Evolutionary conservation across 371 early-diverging fungal species (phyloP), one percentile per base, ranked within the genome.

Genomic region (Mortierella sp.): DNA sequence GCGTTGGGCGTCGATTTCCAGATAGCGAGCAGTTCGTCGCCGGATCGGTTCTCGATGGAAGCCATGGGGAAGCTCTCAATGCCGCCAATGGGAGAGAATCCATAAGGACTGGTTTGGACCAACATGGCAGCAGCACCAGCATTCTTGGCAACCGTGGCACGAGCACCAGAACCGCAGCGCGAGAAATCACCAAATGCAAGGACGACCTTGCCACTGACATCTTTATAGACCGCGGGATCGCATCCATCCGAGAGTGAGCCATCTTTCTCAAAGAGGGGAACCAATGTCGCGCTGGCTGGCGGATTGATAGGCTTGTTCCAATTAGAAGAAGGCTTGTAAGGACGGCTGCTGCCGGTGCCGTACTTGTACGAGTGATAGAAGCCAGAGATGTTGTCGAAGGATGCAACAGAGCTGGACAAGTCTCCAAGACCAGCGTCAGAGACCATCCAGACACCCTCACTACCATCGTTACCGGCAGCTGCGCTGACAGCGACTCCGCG

Each of bases 391-490:
- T 86, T 90, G 50, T 94, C 91, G 14, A 92, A 79, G 17, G 91
- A 87, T 17, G 90, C 93, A n/a, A 91, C 89, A 16, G 87, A 85
- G 44, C 92, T 71, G 13, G 86, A 86, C 37, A 84, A 82, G 21
- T 61, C 58, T 1, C 88, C 88, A 16, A 90, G 73, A 16, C 87
- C 88, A 7, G 94, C 91, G 1, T 89, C 62, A 0, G 82, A 80
- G 0, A 84, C 81, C 59, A 85, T 79, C 63, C 80, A 90, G 4
- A 91, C 64, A 0, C 94, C 94, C 16, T 82, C 77, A 6, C 60
- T 57, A 14, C 92, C 93, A 47, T 85, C 84, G 79, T 94, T 94
- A 4, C 94, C 93, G 21, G 83, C 83, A 7, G 94, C 85, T 13
- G 80, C 81, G 29, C 80, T 77, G 4, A 87, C 69, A 25, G 81